A percentile compares a stretch with the other conserved stretches of the same genome.
Evolutionary conservation across 2,329 filamentous ascomycete species (phyloP).

Genomic region (Aciculosporium take): DNA sequence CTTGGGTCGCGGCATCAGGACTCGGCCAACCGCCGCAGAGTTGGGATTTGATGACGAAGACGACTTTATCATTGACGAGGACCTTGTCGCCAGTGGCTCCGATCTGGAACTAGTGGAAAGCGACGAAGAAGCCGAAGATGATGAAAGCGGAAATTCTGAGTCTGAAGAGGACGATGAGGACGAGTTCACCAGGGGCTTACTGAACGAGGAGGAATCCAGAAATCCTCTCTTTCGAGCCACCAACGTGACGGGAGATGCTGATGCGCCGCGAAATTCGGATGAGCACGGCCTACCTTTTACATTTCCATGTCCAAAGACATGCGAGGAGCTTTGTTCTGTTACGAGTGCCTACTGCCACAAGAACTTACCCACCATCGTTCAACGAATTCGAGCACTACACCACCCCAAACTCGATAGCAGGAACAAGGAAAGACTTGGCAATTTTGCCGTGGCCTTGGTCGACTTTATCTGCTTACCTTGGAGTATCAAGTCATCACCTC

Average conservation of each 20-base stretch:
- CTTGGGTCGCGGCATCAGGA: slow-evolving; percentile 43
- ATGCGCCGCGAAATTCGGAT: slow-evolving; percentile 24
- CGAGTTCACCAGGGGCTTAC: slow-evolving; percentile 58
- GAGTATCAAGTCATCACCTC: slow-evolving; percentile 28
- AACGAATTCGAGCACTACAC: slow-evolving; percentile 82
- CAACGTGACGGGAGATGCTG: slow-evolving; percentile 26
- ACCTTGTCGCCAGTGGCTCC: slow-evolving; percentile 71
- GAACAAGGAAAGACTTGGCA: slow-evolving; percentile 70
- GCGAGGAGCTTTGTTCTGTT: slow-evolving; percentile 58
- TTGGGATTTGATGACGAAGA: slow-evolving; percentile 84
- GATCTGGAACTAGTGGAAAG: slow-evolving; percentile 45
- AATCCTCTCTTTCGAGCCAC: slow-evolving; percentile 34
- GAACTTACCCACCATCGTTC: slow-evolving; percentile 64
- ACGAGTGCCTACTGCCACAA: slow-evolving; percentile 45
- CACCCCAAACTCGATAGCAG: slow-evolving; percentile 72
- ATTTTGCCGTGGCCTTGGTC: slow-evolving; percentile 52
- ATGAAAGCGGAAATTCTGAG: slow-evolving; percentile 22
- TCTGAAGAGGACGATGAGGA: slow-evolving; percentile 32
- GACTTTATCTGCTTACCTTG: slow-evolving; percentile 43
- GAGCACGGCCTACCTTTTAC: slow-evolving; percentile 60
- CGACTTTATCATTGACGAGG: slow-evolving; percentile 81
- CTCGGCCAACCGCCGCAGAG: slow-evolving; percentile 41
- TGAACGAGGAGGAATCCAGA: slow-evolving; percentile 42
- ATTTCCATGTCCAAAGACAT: slow-evolving; percentile 69
- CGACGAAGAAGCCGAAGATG: slow-evolving; percentile 37